Percentiles rank a stretch among this genome's conserved stretches.
phyloP scores from a whole-genome alignment of 345 rosid genomes.

The Hibiscus syriacus region DNA sequence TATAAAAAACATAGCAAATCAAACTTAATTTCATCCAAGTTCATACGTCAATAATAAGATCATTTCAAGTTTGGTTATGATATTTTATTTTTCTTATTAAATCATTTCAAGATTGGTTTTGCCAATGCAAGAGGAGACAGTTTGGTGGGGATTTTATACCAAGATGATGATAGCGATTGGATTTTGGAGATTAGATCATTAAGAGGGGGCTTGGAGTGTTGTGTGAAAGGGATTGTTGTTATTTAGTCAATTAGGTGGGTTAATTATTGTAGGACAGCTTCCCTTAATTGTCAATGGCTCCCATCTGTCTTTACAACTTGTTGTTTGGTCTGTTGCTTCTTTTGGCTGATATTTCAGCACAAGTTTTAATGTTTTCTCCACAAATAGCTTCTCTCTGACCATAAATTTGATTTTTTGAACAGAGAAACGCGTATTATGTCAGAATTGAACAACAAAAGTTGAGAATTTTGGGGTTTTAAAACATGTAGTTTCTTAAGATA shows the following conservation, averaged over 20 bases:
- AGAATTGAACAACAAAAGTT: not conserved
- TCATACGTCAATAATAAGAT: no score
- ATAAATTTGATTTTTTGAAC: no score
- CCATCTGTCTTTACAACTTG: constrained; percentile 42
- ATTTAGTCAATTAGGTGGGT: not conserved
- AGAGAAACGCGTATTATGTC: not conserved
- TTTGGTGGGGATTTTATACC: not conserved
- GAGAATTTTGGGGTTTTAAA: not conserved
- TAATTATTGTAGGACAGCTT: not conserved
- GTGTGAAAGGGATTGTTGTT: not conserved
- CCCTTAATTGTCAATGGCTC: no score
- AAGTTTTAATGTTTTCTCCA: no score
- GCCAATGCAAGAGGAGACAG: not conserved
- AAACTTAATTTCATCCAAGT: no score
- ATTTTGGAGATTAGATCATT: not conserved
- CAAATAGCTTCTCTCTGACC: no score
- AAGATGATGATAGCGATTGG: no score
- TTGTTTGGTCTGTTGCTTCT: not conserved
- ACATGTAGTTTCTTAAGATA: no score
- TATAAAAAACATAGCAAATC: no score
- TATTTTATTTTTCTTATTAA: no score
- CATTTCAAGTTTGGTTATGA: no score
- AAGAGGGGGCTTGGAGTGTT: not conserved
- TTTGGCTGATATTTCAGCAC: not conserved
- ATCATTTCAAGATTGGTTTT: no score